These are phyloP conservation scores for Phascolomyces articulosus DNA, from an alignment of 371 early-diverging fungal genomes.

Conservation along the genomic window DNA sequence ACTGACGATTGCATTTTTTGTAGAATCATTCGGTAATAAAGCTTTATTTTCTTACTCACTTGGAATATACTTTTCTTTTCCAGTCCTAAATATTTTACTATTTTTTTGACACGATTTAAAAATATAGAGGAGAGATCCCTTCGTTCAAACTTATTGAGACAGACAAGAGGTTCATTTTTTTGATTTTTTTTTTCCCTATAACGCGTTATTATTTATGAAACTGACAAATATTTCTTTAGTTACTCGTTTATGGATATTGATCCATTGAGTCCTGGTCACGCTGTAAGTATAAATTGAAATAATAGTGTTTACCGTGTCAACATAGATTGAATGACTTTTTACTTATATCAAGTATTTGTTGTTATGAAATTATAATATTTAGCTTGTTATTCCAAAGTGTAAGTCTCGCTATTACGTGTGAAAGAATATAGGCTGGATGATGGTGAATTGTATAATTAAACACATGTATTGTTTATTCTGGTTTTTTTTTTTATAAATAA, in stretches of 20 bases:
- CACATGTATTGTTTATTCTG: not conserved
- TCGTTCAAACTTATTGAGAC: constrained; percentile 84
- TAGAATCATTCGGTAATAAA: constrained; percentile 75
- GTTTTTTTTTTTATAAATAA: not conserved
- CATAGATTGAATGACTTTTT: no score
- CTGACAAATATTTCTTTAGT: constrained; percentile 33
- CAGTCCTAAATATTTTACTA: not conserved
- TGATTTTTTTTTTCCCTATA: no score
- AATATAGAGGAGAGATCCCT: constrained; percentile 78
- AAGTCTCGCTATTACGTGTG: constrained; percentile 20
- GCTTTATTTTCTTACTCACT: not conserved
- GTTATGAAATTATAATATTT: constrained; percentile 7
- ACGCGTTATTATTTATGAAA: no score
- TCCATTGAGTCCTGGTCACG: constrained; percentile 82
- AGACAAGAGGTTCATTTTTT: constrained; percentile 59
- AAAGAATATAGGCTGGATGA: no score
- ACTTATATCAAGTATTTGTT: not conserved
- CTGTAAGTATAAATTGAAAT: constrained; percentile 53
- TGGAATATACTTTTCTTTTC: not conserved
- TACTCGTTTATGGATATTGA: constrained; percentile 78
- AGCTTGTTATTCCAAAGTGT: constrained; percentile 90
- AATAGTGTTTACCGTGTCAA: no score
- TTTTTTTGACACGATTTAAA: no score
- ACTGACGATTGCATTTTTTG: constrained; percentile 83
- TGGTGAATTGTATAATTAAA: no score